Base-by-base conservation (phyloP, 1,284 basidiomycete species). In the Malassezia furfur region DNA sequence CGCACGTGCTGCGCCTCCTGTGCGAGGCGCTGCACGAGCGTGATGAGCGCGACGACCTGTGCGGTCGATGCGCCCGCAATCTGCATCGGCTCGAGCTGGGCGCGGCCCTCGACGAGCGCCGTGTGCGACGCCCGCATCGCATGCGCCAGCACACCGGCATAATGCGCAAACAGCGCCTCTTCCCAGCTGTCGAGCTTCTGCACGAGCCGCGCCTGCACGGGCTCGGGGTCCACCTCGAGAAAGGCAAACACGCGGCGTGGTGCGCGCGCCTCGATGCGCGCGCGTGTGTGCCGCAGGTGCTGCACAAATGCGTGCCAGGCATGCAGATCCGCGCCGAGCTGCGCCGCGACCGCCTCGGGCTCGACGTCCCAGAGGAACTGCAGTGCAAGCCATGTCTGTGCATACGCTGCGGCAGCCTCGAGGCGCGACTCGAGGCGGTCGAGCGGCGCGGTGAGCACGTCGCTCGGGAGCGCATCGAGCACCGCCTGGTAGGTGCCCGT, bases 131-230 rank as follows among this genome's bases (percentile, higher is more conserved):
- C 91, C 78, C 91, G 91, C 90, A 98, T 96, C 50, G 84, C 85
- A 56, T 85, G 84, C 7, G 88, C 88, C 53, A 96, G 81, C 79
- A 94, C 94, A 61, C 83, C 81, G 6, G 93, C 94, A 70, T 96
- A 96, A 43, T 88, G 81, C 62, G 84, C 85, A 59, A 96, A 80
- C 59, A 98, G 88, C 67, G 96, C 94, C 61, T 86, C 81, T 79
- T 98, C 91, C 93, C 93, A 96, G 8, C 88, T 80, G 74, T 98
- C 94, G 76, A 96, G 96, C 79, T 96, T 96, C 57, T 91, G 88
- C 74, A 96, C 96, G 68, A 98, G 93, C 65, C 91, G 84, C 50
- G 87, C 84, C 77, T 98, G 94, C 19, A 96, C 93, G 74, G 94
- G 91, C 75, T 96, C 91, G 76, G 96, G 96, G 77, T 96, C 89